A percentile compares a stretch with the other conserved stretches of the same genome.
These are phyloP conservation scores for Tilletia indica DNA, from an alignment of 1,284 basidiomycete species.

Conservation along the genomic window DNA sequence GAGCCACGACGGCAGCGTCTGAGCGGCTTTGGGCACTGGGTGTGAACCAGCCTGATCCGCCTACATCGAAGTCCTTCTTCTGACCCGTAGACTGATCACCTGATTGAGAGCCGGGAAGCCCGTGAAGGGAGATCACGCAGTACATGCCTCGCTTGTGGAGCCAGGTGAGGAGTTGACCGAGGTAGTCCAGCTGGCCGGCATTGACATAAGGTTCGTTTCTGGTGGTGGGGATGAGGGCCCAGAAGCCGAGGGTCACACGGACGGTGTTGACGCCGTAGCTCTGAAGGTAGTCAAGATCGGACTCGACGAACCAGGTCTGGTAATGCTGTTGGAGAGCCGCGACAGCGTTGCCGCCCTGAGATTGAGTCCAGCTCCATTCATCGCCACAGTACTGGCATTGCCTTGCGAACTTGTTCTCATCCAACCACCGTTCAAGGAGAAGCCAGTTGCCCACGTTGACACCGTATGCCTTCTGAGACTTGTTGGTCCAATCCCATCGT, in stretches of 20 bases:
- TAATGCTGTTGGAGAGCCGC: conserved; percentile 52
- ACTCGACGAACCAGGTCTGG: conserved; percentile 56
- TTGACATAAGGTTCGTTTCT: conserved; percentile 40
- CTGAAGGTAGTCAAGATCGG: conserved; percentile 54
- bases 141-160: conserved; percentile 57
- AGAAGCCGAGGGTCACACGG: conserved; percentile 57
- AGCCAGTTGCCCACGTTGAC: conserved; percentile 53
- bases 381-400: conserved; percentile 51
- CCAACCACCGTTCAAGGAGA: conserved; percentile 56
- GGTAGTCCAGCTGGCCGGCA: conserved; percentile 38
- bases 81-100: conserved; percentile 52
- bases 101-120: conserved; percentile 58
- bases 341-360: conserved; percentile 32
- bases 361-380: conserved; percentile 54
- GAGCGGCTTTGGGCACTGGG: conserved; percentile 40
- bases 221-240: conserved; percentile 47
- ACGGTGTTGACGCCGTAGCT: conserved; percentile 53
- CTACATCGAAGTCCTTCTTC: conserved; percentile 32
- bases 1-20: conserved; percentile 34
- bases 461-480: conserved; percentile 49
- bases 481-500: conserved; percentile 49
- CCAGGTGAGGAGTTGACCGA: conserved; percentile 48
- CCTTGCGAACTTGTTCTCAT: conserved; percentile 55
- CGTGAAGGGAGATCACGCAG: conserved; percentile 58
- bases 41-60: conserved; percentile 37